Percentiles rank a stretch among this genome's conserved stretches.
Evolutionary conservation across 1,284 basidiomycete genomes (phyloP).

Genomic region (Cutaneotrichosporon cutaneum): DNA sequence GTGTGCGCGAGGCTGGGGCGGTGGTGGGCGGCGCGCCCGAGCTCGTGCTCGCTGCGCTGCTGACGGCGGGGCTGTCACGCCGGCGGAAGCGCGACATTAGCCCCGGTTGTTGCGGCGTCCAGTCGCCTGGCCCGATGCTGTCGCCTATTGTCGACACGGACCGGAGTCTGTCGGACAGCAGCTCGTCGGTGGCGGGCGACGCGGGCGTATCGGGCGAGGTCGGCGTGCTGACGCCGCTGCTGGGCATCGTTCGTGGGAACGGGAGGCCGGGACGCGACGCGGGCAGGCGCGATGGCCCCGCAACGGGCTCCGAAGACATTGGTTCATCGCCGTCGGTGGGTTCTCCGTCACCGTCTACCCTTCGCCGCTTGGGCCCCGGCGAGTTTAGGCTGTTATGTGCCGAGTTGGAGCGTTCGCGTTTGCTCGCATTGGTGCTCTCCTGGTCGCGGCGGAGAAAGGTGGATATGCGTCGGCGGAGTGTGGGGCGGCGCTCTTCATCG

Average conservation of each 20-base stretch:
- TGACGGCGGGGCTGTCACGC: slow-evolving; percentile 12
- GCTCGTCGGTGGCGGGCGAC: slow-evolving; percentile 31
- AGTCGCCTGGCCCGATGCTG: slow-evolving; percentile 33
- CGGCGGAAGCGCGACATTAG: slow-evolving; percentile 26
- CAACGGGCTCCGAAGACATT: background rate
- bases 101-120: slow-evolving; percentile 20
- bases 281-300: background rate
- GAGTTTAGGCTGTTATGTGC: slow-evolving; percentile 11
- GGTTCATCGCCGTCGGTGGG: background rate
- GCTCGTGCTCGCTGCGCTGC: slow-evolving; percentile 3
- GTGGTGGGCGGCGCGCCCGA: slow-evolving; percentile 9
- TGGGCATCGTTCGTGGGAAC: slow-evolving; percentile 1
- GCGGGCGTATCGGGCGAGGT: slow-evolving; percentile 3
- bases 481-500: slow-evolving; percentile 11
- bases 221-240: slow-evolving; percentile 6
- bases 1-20: slow-evolving; percentile 1
- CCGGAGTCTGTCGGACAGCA: slow-evolving; percentile 35
- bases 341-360: slow-evolving; percentile 17
- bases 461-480: slow-evolving; percentile 14
- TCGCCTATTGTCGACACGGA: slow-evolving; percentile 36
- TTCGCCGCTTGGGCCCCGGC: slow-evolving; percentile 15
- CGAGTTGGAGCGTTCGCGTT: slow-evolving; percentile 24
- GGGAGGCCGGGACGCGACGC: background rate
- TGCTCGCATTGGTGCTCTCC: slow-evolving; percentile 8
- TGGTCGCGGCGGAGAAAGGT: slow-evolving; percentile 10